phyloP scores from a whole-genome alignment of 495 filamentous ascomycete species.

The Oleoguttula mirabilis region DNA sequence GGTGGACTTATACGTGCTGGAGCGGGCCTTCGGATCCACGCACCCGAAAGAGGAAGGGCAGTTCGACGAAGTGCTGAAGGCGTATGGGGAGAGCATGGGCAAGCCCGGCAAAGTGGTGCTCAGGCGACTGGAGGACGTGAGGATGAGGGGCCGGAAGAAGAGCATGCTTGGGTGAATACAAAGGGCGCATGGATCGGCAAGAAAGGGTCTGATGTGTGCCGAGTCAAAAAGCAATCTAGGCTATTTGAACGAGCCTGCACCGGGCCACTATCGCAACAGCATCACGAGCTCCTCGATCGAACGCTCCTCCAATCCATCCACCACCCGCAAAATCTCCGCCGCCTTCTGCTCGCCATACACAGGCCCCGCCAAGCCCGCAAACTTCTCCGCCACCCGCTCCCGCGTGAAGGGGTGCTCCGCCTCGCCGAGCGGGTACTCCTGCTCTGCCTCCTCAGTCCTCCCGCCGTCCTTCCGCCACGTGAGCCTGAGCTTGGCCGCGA shows the following conservation, averaged over 20 bases:
- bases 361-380: constrained; percentile 11
- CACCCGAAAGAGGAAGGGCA: constrained; percentile 75
- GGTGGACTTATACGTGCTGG: constrained; percentile 93
- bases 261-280: constrained; percentile 11
- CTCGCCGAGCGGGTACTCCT: constrained; percentile 22
- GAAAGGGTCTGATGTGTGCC: too few species aligned
- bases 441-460: constrained; percentile 5
- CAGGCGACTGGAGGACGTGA: constrained; percentile 79
- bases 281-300: constrained; percentile 8
- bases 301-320: constrained; percentile 13
- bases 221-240: too few species aligned
- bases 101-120: constrained; percentile 49
- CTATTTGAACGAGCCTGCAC: too few species aligned
- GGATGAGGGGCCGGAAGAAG: constrained; percentile 91
- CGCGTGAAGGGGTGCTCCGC: constrained; percentile 20
- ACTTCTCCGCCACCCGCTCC: constrained; percentile 22
- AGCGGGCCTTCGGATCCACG: constrained; percentile 90
- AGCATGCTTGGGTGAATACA: constrained; percentile 93
- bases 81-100: constrained; percentile 45
- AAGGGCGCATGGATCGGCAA: too few species aligned
- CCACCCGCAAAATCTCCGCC: constrained; percentile 8
- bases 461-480: constrained; percentile 19
- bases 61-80: constrained; percentile 49
- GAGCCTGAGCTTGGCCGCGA: constrained; percentile 12
- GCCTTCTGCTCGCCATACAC: constrained; percentile 16